Conservation (phyloP, 176 grass and related monocot genomes). For the Triticum dicoccoides region DNA sequence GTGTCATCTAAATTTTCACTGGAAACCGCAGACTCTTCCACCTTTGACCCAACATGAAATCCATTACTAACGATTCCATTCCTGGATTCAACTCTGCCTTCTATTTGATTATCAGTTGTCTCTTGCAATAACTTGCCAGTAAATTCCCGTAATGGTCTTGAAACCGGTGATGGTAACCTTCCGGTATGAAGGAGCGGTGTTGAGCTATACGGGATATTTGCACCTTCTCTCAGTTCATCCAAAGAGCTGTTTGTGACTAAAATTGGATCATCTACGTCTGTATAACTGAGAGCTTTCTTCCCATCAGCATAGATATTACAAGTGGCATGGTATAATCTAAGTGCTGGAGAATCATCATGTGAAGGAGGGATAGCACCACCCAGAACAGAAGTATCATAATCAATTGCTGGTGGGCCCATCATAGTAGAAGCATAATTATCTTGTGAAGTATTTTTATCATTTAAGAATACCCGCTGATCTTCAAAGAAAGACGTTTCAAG, state of each 20-base stretch:
- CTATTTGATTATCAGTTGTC: slow-evolving; percentile 48
- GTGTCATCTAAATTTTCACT: slow-evolving; percentile 34
- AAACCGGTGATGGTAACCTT: slow-evolving; percentile 28
- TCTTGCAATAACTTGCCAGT: slow-evolving; percentile 43
- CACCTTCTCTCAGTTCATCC: slow-evolving; percentile 30
- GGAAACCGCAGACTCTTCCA: slow-evolving; percentile 35
- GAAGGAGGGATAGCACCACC: slow-evolving; percentile 35
- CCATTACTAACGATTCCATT: slow-evolving; percentile 35
- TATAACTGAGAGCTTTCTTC: slow-evolving; percentile 35
- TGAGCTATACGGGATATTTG: slow-evolving; percentile 5
- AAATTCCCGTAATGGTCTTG: slow-evolving; percentile 36
- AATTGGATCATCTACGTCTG: slow-evolving; percentile 23
- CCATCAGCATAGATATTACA: slow-evolving; percentile 50
- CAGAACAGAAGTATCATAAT: slow-evolving; percentile 20
- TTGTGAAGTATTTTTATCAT: slow-evolving; percentile 39
- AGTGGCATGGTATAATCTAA: slow-evolving; percentile 51
- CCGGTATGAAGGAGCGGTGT: slow-evolving; percentile 12
- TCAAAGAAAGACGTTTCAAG: slow-evolving; percentile 88
- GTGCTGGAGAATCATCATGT: slow-evolving; percentile 53
- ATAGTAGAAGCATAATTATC: background rate
- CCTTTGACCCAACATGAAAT: slow-evolving; percentile 35
- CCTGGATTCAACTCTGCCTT: slow-evolving; percentile 28
- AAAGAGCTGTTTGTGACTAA: slow-evolving; percentile 23
- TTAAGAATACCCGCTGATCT: slow-evolving; percentile 70
- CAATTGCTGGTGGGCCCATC: slow-evolving; percentile 22